Evolutionary conservation across 768 basidiomycete species (phyloP), one percentile per base, ranked within the genome.

Genomic region (Tricholoma hemisulphureum): DNA sequence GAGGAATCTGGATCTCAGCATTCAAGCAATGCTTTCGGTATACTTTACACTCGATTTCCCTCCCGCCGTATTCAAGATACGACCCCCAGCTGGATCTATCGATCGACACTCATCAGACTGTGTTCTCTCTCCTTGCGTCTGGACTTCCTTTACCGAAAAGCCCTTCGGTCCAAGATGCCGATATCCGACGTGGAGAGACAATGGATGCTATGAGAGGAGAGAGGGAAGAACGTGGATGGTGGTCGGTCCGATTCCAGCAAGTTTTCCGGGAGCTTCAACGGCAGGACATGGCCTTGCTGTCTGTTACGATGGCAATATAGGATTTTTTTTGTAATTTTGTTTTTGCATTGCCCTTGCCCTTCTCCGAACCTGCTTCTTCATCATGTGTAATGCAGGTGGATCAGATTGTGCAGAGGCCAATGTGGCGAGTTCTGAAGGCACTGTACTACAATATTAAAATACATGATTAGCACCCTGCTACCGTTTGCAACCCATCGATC

Each of bases 171-270:
- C 85, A 85, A 61, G 62, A 86, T 14, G 70, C 72, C 14, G 69
- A 71, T 3, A 65, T 55, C 37, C 51, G 51, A 20, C 26, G 51
- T 13, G 60, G 61, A 7, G 55, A 55, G 21, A 51, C 34, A 6
- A 57, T 49, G 4, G 65, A 73, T 11, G 35, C 65, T 21, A 61
- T 55, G 24, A 61, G 55, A 10, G 73, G 75, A 51, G 89, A 90
- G 61, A 68, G 85, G 23, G 86, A 89, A 64, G 86, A 89, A 60
- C 76, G 89, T 0, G 85, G 82, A 4, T 91, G 87, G 87, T 91
- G 90, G 89, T 76, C 83, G 11, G 62, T 84, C 39, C 73, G 86
- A 45, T 88, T 89, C 61, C 83, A 83, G 62, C 72, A 74, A 53
- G 68, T 72, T 11, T 70, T 72, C 55, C 62, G 70, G 54, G 88